These are phyloP conservation scores for Cyberlindnera americana DNA, from an alignment of 805 yeast species.

Conservation along the genomic window DNA sequence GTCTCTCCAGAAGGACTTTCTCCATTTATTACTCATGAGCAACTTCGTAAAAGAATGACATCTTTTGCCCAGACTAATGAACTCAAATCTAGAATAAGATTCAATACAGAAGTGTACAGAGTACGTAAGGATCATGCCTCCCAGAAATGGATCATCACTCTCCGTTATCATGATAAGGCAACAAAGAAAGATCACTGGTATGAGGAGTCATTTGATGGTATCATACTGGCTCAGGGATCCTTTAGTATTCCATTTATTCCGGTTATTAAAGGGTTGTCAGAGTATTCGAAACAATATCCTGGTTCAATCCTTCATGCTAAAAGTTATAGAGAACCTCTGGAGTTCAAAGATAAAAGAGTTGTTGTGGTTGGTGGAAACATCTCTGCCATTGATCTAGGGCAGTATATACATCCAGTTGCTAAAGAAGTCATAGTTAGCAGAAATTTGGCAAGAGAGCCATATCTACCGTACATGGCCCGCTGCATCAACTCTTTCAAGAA, in stretches of 20 bases:
- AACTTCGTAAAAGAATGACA: slow-evolving; percentile 29
- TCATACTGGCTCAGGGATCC: slow-evolving; percentile 58
- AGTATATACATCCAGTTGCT: slow-evolving; percentile 36
- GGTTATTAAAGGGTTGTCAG: slow-evolving; percentile 42
- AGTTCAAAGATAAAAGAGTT: slow-evolving; percentile 38
- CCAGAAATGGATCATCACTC: slow-evolving; percentile 37
- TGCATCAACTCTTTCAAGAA: slow-evolving; percentile 25
- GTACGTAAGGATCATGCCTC: slow-evolving; percentile 17
- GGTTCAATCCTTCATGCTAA: slow-evolving; percentile 50
- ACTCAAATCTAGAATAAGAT: slow-evolving; percentile 33
- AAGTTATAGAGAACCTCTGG: slow-evolving; percentile 40
- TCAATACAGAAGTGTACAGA: slow-evolving; percentile 38
- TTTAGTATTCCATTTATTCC: slow-evolving; percentile 57
- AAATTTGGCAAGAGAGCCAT: slow-evolving; percentile 60
- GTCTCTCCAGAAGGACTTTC: slow-evolving; percentile 19
- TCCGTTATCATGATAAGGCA: slow-evolving; percentile 17
- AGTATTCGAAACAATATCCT: slow-evolving; percentile 39
- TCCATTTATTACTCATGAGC: slow-evolving; percentile 38
- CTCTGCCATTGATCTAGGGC: slow-evolving; percentile 42
- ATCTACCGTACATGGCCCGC: slow-evolving; percentile 38
- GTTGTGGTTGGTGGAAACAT: slow-evolving; percentile 43
- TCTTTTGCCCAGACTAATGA: slow-evolving; percentile 29
- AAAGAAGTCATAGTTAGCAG: slow-evolving; percentile 59
- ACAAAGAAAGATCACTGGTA: slow-evolving; percentile 37
- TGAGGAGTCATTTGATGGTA: slow-evolving; percentile 48